phyloP scores from a whole-genome alignment of 2,329 filamentous ascomycete species.

The Penicillium frequentans region DNA sequence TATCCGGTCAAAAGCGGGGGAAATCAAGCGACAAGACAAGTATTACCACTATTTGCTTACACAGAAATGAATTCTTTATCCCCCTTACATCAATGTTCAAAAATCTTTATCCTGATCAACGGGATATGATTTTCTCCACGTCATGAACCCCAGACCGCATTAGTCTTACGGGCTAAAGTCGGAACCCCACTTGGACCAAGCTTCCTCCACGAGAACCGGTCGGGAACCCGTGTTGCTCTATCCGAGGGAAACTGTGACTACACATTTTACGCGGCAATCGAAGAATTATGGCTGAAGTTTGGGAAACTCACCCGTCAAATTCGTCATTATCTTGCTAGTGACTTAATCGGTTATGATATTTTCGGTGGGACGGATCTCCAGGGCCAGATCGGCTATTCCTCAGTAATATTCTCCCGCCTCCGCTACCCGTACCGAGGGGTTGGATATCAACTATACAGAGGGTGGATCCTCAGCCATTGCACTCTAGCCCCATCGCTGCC shows the following conservation, averaged over 20 bases:
- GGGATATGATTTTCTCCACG: slow-evolving; percentile 6
- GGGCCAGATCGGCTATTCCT: slow-evolving; percentile 19
- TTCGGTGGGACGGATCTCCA: slow-evolving; percentile 7
- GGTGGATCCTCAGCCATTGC: neutral
- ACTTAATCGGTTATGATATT: neutral
- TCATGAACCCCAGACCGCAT: slow-evolving; percentile 9
- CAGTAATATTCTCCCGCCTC: slow-evolving; percentile 19
- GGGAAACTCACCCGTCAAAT: too few species aligned
- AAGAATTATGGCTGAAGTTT: too few species aligned
- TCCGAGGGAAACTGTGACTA: slow-evolving; percentile 14
- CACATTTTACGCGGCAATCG: too few species aligned
- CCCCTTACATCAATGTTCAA: too few species aligned
- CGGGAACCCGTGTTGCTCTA: slow-evolving; percentile 8
- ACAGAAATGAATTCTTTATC: too few species aligned
- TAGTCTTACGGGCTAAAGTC: slow-evolving; percentile 23
- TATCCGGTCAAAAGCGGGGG: neutral
- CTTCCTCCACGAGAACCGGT: slow-evolving; percentile 21
- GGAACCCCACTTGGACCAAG: slow-evolving; percentile 15
- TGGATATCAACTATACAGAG: neutral
- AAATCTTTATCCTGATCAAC: neutral
- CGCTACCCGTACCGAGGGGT: slow-evolving; percentile 13
- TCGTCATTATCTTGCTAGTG: neutral
- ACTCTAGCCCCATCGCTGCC: neutral
- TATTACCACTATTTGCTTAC: neutral
- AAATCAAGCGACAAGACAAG: neutral